Percentiles rank a stretch among this genome's conserved stretches.
Conservation (phyloP, 2,329 filamentous ascomycete genomes). For the Drechslera avenae region DNA sequence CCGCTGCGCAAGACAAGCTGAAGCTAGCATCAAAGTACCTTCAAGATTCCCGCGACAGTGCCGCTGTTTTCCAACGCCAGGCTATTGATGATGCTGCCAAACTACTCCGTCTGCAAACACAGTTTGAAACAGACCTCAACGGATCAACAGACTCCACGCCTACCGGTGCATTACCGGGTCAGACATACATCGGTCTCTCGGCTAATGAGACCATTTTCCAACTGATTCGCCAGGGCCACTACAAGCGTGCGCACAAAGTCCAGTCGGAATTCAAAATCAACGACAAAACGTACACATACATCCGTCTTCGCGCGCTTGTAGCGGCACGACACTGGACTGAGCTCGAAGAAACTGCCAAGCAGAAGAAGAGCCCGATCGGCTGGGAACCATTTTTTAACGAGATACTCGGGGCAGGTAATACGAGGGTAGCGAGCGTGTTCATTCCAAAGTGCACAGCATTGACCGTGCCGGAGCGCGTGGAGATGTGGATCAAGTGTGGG, state of each 20-base stretch:
- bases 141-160: slow-evolving; percentile 57
- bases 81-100: slow-evolving; percentile 79
- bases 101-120: slow-evolving; percentile 83
- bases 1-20: slow-evolving; percentile 80
- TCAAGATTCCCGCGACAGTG: slow-evolving; percentile 78
- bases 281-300: slow-evolving; percentile 89
- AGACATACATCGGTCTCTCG: slow-evolving; percentile 76
- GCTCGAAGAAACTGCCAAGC: slow-evolving; percentile 81
- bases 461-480: slow-evolving; percentile 70
- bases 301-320: slow-evolving; percentile 82
- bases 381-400: slow-evolving; percentile 98
- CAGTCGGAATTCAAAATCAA: slow-evolving; percentile 91
- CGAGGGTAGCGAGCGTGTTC: slow-evolving; percentile 80
- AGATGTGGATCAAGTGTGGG: slow-evolving; percentile 97
- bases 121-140: slow-evolving; percentile 78
- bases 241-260: slow-evolving; percentile 83
- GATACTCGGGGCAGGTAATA: slow-evolving; percentile 85
- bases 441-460: slow-evolving; percentile 83
- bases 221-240: slow-evolving; percentile 79
- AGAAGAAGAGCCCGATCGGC: slow-evolving; percentile 85
- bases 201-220: slow-evolving; percentile 93
- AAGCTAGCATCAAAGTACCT: slow-evolving; percentile 84
- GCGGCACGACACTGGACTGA: slow-evolving; percentile 91
- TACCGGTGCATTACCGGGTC: slow-evolving; percentile 26
- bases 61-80: slow-evolving; percentile 71